Base-by-base conservation (phyloP, 768 basidiomycete species). In the Multifurca ochricompacta region DNA sequence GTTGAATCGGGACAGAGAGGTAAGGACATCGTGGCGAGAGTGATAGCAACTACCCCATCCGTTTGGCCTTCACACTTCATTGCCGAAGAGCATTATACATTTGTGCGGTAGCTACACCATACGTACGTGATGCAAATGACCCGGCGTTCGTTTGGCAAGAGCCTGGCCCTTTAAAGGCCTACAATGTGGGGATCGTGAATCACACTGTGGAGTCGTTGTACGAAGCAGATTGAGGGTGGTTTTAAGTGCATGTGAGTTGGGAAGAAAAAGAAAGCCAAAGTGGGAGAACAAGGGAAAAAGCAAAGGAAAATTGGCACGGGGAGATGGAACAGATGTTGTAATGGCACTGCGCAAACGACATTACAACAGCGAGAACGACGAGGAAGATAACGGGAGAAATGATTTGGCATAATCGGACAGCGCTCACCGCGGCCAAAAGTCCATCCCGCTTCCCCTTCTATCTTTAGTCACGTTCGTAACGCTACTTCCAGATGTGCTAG, bases 351-450 rank as follows among this genome's bases (percentile, higher is more conserved):
- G 28, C 18, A 44, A 11, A 56, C 54, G 36, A 32, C 27, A 21
- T 37, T 39, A 48, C 40, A 27, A 44, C 34, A 28, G 16, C 34
- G 27, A 39, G 28, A 55, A 32, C 35, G 54, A 43, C n/a, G 19
- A 40, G 27, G 35, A 35, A 40, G 40, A 25, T 35, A 16, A 23
- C 37, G 30, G 25, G 25, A 27, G 39, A 8, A 25, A 21, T 34
- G 14, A 58, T 48, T 42, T 25, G 30, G 16, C 16, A 58, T 7
- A 21, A 25, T 19, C 28, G 23, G 14, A 36, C 23, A 13, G 25
- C 34, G 46, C 55, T 82, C 73, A 87, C 76, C 86, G 79, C 60
- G 81, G 80, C 86, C 87, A 90, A 48, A 78, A 67, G 67, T 89
- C 86, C 77, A 85, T 80, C 53, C 79, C 79, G 56, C 78, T 82